A percentile compares a stretch with the other conserved stretches of the same genome.
These are phyloP conservation scores for Malassezia sp. DNA, from an alignment of 1,284 basidiomycete species.

Conservation along the genomic window DNA sequence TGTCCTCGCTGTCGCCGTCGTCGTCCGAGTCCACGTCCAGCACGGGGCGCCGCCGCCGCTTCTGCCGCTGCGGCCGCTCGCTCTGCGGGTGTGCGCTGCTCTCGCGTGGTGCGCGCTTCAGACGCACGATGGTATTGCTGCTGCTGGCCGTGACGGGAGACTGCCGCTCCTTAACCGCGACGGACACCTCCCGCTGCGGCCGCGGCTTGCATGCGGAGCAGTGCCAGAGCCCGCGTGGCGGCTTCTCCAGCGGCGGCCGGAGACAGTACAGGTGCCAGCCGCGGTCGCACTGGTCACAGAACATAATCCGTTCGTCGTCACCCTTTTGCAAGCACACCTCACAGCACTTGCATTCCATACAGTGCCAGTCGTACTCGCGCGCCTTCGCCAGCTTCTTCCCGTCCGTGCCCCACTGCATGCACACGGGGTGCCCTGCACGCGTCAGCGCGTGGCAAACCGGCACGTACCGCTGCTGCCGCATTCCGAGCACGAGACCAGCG, in stretches of 20 bases:
- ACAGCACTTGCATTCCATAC: slow-evolving; percentile 85
- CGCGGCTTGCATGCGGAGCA: slow-evolving; percentile 32
- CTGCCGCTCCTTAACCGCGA: neutral
- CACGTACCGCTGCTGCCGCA: slow-evolving; percentile 44
- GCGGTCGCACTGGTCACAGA: slow-evolving; percentile 90
- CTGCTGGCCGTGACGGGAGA: too few relatives aligned
- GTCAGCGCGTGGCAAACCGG: slow-evolving; percentile 15
- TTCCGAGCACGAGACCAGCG: slow-evolving; percentile 41
- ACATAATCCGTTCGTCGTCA: slow-evolving; percentile 74
- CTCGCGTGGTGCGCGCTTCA: too few relatives aligned
- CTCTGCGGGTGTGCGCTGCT: too few relatives aligned
- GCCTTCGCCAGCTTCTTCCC: slow-evolving; percentile 51
- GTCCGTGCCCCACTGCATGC: slow-evolving; percentile 34
- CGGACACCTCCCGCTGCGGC: too few relatives aligned
- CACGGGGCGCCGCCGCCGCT: neutral
- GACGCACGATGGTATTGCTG: slow-evolving; percentile 5
- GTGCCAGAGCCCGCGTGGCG: slow-evolving; percentile 29
- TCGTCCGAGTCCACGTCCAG: neutral
- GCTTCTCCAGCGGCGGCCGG: slow-evolving; percentile 51
- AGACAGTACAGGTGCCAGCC: slow-evolving; percentile 91
- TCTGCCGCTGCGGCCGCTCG: neutral
- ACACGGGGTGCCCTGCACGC: slow-evolving; percentile 42
- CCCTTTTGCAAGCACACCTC: slow-evolving; percentile 75
- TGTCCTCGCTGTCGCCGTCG: neutral
- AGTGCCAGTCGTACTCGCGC: slow-evolving; percentile 71